A percentile compares a stretch with the other conserved stretches of the same genome.
Evolutionary conservation across 2,329 filamentous ascomycete species (phyloP).

Genomic region (Aspergillus jensenii): DNA sequence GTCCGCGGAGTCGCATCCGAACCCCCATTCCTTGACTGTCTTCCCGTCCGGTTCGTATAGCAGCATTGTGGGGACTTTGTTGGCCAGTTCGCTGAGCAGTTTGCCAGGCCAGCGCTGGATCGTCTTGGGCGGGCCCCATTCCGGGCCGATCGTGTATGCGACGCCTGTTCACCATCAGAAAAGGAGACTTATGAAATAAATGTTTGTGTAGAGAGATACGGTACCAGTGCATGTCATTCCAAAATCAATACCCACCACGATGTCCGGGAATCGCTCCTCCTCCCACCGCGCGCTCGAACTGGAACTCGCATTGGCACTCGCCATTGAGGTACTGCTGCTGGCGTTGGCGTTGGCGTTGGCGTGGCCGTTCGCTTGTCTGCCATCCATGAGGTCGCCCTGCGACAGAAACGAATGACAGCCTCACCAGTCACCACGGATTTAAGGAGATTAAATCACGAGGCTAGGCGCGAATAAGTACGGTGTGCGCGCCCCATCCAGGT

Average conservation of each 20-base stretch:
- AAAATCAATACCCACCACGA: constrained; percentile 29
- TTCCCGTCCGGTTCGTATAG: constrained; percentile 22
- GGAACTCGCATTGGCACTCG: background rate
- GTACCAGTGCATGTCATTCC: constrained; percentile 30
- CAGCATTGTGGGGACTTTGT: constrained; percentile 35
- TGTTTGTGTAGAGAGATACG: background rate
- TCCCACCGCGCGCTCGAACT: background rate
- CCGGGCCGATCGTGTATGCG: constrained; percentile 36
- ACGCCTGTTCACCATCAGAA: constrained; percentile 23
- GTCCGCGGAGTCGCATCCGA: constrained; percentile 35
- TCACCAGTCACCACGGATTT: too few species aligned
- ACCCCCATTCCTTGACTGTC: constrained; percentile 33
- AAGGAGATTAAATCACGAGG: too few species aligned
- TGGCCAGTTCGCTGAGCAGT: constrained; percentile 29
- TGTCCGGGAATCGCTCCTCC: constrained; percentile 26
- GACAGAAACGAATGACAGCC: background rate
- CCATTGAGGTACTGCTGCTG: background rate
- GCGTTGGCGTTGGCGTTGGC: background rate
- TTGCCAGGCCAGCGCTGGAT: constrained; percentile 38
- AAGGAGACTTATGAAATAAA: too few species aligned
- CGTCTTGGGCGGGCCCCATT: constrained; percentile 34
- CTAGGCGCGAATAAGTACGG: too few species aligned
- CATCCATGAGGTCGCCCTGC: background rate
- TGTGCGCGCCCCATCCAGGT: too few species aligned
- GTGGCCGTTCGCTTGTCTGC: background rate